Evolutionary conservation across 192 early-diverging fungal genomes (phyloP), one percentile per base, ranked within the genome.

Genomic region (Pecoramyces ruminantium): DNA sequence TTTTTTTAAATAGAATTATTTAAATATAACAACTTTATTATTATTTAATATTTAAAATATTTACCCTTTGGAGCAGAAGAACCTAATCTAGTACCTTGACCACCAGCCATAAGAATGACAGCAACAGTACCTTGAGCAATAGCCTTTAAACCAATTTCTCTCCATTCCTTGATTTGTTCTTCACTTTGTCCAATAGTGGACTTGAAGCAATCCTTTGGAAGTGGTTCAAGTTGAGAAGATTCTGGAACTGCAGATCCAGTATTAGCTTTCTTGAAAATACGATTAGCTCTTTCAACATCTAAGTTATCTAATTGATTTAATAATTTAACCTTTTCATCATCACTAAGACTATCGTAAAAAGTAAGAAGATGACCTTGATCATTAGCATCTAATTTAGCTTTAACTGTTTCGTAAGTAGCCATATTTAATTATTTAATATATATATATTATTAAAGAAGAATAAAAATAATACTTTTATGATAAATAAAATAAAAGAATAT

Each of bases 21-120:
- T 29, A 81, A 81, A 38, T 28, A 30, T 14, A 78, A 83, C 85
- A 82, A 79, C 58, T 51, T 82, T 42, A 78, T 79, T 81, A 67
- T 77, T 78, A 9, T 9, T 30, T 40, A 40, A 25, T 79, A n/a
- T n/a, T n/a, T 40, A 8, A 9, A 29, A n/a, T 5, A 38, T 40
- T 25, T 78, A 81, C 80, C 80, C 79, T 81, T 81, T 78, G 80
- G 80, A 28, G 80, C 80, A 21, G 29, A 77, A 82, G 79, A 86
- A 82, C 92, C 96, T 82, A 93, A 88, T 80, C 94, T 89, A 58
- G 94, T 93, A 80, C 94, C 94, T 87, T 96, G 94, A 28, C 94
- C 94, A 84, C 94, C 94, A 42, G 95, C 95, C 84, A 99, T 91
- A 79, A 99, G 88, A 83, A 99, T 95, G 38, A 98, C 97, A 12